Conservation (phyloP, 2,329 filamentous ascomycete species). For the Chaetomiaceae sp. region DNA sequence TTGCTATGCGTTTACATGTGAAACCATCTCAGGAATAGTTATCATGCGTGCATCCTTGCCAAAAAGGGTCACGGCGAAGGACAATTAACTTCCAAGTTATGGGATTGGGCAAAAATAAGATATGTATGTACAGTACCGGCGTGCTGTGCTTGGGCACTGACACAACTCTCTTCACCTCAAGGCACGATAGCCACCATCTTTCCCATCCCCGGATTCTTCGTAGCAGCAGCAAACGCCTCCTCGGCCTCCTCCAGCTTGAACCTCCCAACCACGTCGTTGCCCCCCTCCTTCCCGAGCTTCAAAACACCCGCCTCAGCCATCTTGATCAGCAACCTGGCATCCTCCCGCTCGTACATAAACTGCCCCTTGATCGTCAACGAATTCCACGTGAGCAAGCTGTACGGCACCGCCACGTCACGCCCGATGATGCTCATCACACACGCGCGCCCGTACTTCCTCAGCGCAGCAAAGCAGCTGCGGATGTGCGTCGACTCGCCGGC, state of each 20-base stretch:
- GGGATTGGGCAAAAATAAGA: too few species aligned
- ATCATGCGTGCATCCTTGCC: too few species aligned
- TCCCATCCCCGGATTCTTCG: slow-evolving; percentile 8
- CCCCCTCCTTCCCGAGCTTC: slow-evolving; percentile 25
- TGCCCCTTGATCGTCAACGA: slow-evolving; percentile 37
- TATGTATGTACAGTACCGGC: too few species aligned
- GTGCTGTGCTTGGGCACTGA: too few species aligned
- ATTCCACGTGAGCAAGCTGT: slow-evolving; percentile 28
- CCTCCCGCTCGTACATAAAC: slow-evolving; percentile 42
- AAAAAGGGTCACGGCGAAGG: too few species aligned
- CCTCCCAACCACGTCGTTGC: slow-evolving; percentile 23
- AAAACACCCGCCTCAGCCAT: slow-evolving; percentile 38
- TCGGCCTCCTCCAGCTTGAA: slow-evolving; percentile 20
- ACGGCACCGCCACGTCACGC: slow-evolving; percentile 29
- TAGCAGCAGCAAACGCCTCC: slow-evolving; percentile 13
- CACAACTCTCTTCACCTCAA: too few species aligned
- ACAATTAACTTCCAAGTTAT: too few species aligned
- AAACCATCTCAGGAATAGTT: too few species aligned
- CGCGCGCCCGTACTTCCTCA: slow-evolving; percentile 34
- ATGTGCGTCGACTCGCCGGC: slow-evolving; percentile 39
- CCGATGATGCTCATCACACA: slow-evolving; percentile 31
- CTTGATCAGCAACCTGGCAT: slow-evolving; percentile 37
- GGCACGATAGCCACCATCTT: slow-evolving; percentile 5
- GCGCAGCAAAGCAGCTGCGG: slow-evolving; percentile 31
- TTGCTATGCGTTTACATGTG: too few species aligned